Conservation (phyloP, 345 rosid species). For the Cardamine chenopodiifolia region DNA sequence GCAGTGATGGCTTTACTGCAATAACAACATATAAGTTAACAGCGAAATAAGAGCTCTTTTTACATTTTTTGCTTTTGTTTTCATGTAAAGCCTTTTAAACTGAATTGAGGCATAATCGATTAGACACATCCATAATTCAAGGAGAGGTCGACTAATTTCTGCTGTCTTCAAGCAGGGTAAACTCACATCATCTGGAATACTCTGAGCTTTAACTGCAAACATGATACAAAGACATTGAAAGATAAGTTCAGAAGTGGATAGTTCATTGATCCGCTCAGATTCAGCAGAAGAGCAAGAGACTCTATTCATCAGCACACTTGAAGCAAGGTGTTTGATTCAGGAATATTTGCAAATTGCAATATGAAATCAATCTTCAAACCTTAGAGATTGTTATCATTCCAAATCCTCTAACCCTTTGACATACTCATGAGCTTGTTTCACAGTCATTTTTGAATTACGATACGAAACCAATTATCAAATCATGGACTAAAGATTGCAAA, state of each 20-base stretch:
- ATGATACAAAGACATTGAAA: conserved; percentile 17
- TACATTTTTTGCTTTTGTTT: neutral
- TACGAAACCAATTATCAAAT: neutral
- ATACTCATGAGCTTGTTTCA: neutral
- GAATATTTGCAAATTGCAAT: neutral
- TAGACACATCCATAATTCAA: conserved; percentile 45
- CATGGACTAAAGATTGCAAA: neutral
- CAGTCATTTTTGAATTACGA: neutral
- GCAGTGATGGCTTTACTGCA: conserved; percentile 49
- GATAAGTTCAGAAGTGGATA: neutral
- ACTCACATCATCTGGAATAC: conserved; percentile 25
- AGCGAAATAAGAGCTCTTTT: conserved; percentile 16
- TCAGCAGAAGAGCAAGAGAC: neutral
- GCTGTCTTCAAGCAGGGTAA: conserved; percentile 41
- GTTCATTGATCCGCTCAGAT: conserved; percentile 1
- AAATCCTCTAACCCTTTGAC: neutral
- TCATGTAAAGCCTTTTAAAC: conserved; percentile 41
- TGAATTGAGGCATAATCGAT: conserved; percentile 42
- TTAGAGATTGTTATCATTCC: neutral
- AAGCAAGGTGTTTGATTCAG: neutral
- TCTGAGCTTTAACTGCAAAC: conserved; percentile 51
- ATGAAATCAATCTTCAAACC: neutral
- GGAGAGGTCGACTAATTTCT: conserved; percentile 42
- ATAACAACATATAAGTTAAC: conserved; percentile 46
- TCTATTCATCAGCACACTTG: neutral